Conservation (phyloP, 192 early-diverging fungal species). For the Linnemannia exigua region DNA sequence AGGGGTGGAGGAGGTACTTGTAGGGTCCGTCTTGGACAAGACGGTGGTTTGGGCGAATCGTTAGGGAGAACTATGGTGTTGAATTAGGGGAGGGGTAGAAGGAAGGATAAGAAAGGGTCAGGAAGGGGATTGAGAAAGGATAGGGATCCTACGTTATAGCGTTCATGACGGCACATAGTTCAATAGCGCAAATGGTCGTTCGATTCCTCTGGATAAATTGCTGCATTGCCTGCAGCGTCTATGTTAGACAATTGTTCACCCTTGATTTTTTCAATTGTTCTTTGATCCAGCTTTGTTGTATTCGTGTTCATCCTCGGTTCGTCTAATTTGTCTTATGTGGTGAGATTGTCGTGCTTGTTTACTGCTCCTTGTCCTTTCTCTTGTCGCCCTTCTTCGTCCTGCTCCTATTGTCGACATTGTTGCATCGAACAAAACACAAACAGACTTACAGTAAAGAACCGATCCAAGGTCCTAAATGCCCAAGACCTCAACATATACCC, state of each 20-base stretch:
- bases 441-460: slow-evolving; percentile 39
- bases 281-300: neutral
- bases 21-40: slow-evolving; percentile 43
- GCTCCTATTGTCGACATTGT: no score
- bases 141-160: neutral
- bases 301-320: neutral
- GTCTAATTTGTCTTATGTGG: neutral
- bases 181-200: no score
- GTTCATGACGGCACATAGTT: neutral
- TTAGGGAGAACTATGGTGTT: slow-evolving; percentile 13
- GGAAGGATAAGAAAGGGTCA: neutral
- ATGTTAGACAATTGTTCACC: neutral
- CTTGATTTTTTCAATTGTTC: neutral
- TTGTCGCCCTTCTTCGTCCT: no score
- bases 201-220: no score
- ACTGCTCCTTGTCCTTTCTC: neutral
- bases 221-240: no score
- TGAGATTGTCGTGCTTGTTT: neutral
- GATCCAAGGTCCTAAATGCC: slow-evolving; percentile 30
- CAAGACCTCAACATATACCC: slow-evolving; percentile 21
- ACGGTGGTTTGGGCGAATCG: slow-evolving; percentile 23
- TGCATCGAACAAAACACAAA: neutral
- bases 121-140: neutral
- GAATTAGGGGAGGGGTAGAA: neutral
- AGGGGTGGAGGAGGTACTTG: slow-evolving; percentile 30